phyloP scores from a whole-genome alignment of 2,329 filamentous ascomycete species.

The Rhynchosporium agropyri region DNA sequence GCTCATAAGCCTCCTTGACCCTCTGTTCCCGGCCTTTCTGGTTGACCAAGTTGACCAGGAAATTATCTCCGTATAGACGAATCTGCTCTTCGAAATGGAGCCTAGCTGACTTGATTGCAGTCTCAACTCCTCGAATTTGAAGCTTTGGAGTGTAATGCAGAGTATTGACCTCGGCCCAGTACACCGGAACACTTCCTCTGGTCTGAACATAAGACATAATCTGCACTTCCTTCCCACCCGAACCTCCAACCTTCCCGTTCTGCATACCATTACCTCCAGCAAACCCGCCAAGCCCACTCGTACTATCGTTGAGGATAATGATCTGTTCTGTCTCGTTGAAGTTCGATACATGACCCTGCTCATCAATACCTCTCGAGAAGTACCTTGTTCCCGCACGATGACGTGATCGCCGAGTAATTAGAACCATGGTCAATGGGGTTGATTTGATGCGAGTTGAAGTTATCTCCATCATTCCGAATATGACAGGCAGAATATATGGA shows the following conservation, averaged over 20 bases:
- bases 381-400: conserved; percentile 90
- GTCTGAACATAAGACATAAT: conserved; percentile 96
- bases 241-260: conserved; percentile 66
- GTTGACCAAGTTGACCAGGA: conserved; percentile 95
- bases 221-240: conserved; percentile 74
- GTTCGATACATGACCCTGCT: conserved; percentile 93
- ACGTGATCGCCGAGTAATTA: conserved; percentile 88
- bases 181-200: conserved; percentile 91
- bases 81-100: conserved; percentile 96
- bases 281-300: conserved; percentile 76
- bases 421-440: conserved; percentile 78
- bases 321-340: conserved; percentile 99
- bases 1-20: conserved; percentile 92
- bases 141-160: conserved; percentile 89
- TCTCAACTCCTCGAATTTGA: conserved; percentile 82
- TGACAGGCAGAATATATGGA: conserved; percentile 91
- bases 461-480: conserved; percentile 95
- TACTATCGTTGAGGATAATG: conserved; percentile 82
- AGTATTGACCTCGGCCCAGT: conserved; percentile 95
- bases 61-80: conserved; percentile 90
- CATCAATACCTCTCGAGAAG: conserved; percentile 91
- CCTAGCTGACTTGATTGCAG: conserved; percentile 74
- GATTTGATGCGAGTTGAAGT: conserved; percentile 83
- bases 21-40: conserved; percentile 87
- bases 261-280: conserved; percentile 75